Evolutionary conservation across 306 rosid genomes (phyloP), one percentile per base, ranked within the genome.

Genomic region (Quercus glauca): DNA sequence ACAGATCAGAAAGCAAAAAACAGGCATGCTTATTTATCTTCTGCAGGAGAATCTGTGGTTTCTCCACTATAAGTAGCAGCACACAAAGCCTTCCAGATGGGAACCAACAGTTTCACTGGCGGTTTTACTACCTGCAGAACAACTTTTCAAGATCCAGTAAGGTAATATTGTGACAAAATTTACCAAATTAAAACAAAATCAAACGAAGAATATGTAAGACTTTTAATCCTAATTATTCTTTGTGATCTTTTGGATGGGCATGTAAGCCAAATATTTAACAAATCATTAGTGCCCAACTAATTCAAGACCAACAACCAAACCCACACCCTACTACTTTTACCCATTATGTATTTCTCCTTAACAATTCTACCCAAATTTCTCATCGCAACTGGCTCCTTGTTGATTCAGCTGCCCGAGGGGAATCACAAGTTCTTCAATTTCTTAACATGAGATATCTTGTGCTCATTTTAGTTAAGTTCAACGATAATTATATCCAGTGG

Each of bases 51-150:
- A 1, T 59, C 65, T 3, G 65, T 23, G 26, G 65, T 10, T 65
- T 80, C 86, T 76, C 80, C 75, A 71, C 77, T 21, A 69, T 52
- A 87, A 51, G 86, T 88, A 57, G 97, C 90, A 19, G 87, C 83
- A 81, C 97, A 86, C 71, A 91, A 74, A 58, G 91, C 96, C 94
- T 91, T 92, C 97, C 98, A 94, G 76, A 94, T 91, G 76, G 86
- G 97, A 25, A 89, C 89, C 83, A 94, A 79, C 87, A 87, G 93
- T 85, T 88, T 91, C 82, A 87, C 79, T 0, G 97, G 99, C 13
- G 95, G 97, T 4, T 83, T 89, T 43, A 90, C 78, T 69, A 79
- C 90, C 95, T 92, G 83, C 71, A 74, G 74, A 80, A 76, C 45
- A 53, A 71, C 75, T 74, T 78, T 61, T 71, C 67, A 80, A 73